A percentile compares a stretch with the other conserved stretches of the same genome.
Conservation (phyloP, 2,329 filamentous ascomycete species). For the Parastagonospora nodorum region DNA sequence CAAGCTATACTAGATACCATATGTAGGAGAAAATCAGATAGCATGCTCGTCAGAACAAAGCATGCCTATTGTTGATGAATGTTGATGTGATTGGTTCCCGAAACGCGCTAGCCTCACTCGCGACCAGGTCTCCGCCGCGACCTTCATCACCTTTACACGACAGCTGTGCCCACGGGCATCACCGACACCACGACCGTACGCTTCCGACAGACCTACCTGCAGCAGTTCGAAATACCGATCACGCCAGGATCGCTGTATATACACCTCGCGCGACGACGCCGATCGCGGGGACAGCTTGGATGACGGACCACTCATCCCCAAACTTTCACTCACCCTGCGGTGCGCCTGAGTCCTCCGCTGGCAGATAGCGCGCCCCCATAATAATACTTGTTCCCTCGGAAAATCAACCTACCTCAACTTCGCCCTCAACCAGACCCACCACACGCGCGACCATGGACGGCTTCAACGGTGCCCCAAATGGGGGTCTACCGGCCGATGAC, state of each 20-base stretch:
- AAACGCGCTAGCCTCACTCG: background rate
- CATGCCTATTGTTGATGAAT: too few relatives aligned
- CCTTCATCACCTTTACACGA: conserved; percentile 13
- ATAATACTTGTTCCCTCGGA: background rate
- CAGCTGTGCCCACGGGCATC: conserved; percentile 11
- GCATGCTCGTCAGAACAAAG: too few relatives aligned
- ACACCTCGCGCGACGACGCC: background rate
- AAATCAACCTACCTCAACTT: background rate
- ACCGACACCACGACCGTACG: conserved; percentile 7
- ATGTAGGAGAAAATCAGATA: too few relatives aligned
- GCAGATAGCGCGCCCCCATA: conserved; percentile 3
- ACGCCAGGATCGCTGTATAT: background rate
- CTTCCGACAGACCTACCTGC: background rate
- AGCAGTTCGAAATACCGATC: background rate
- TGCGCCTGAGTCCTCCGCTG: conserved; percentile 12
- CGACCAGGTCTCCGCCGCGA: background rate
- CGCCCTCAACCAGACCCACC: conserved; percentile 1
- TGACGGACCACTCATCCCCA: conserved; percentile 25
- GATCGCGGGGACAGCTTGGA: conserved; percentile 19
- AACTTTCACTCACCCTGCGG: conserved; percentile 18
- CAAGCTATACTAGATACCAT: too few relatives aligned
- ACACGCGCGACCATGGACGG: conserved; percentile 33
- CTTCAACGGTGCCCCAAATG: conserved; percentile 17
- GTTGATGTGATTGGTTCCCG: too few relatives aligned
- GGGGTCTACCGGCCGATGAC: conserved; percentile 18